Percentiles rank a stretch among this genome's conserved stretches.
Evolutionary conservation across 805 yeast genomes (phyloP).

Genomic region (Komagataella ulmi): DNA sequence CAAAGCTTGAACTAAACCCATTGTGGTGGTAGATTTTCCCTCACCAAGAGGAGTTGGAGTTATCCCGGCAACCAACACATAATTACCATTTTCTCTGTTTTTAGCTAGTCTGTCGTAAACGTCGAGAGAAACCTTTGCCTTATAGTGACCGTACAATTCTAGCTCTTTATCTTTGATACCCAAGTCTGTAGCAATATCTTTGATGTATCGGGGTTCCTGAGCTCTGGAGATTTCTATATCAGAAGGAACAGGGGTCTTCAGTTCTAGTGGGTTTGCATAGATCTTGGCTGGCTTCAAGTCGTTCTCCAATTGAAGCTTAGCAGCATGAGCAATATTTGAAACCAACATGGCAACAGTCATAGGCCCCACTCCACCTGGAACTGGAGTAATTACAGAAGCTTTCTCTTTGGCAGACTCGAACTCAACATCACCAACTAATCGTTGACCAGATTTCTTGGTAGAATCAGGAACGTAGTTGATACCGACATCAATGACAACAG

Average conservation of each 20-base stretch:
- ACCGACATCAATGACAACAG: conserved; percentile 73
- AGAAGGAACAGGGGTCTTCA: conserved; percentile 62
- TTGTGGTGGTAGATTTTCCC: conserved; percentile 76
- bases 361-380: conserved; percentile 89
- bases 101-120: conserved; percentile 44
- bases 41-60: conserved; percentile 83
- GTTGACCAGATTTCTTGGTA: conserved; percentile 52
- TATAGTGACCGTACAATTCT: conserved; percentile 64
- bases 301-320: conserved; percentile 22
- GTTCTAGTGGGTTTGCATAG: conserved; percentile 41
- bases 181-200: conserved; percentile 54
- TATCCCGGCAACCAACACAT: conserved; percentile 69
- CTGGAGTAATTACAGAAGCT: conserved; percentile 67
- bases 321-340: conserved; percentile 59
- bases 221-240: conserved; percentile 70
- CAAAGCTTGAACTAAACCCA: conserved; percentile 70
- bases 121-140: conserved; percentile 62
- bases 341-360: conserved; percentile 81
- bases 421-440: conserved; percentile 71
- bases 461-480: conserved; percentile 62
- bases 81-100: conserved; percentile 51
- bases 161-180: conserved; percentile 56
- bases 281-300: conserved; percentile 21
- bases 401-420: conserved; percentile 38
- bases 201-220: conserved; percentile 59